These are phyloP conservation scores for Mycena alexandri DNA, from an alignment of 768 basidiomycete genomes.

Conservation along the genomic window DNA sequence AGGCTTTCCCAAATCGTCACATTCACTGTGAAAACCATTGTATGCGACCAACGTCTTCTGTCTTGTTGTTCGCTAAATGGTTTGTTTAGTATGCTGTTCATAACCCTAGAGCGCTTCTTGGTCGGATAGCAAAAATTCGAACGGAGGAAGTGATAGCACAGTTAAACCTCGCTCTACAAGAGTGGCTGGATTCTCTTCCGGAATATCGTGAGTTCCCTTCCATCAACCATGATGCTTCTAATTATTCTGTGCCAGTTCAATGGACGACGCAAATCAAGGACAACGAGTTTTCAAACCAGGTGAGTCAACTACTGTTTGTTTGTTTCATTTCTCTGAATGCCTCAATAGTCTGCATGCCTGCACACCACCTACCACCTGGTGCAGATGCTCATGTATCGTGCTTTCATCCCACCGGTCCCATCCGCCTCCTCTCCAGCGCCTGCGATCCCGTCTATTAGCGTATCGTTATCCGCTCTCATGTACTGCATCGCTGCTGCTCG, in stretches of 20 bases:
- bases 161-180: conserved; percentile 75
- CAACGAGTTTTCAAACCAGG: conserved; percentile 62
- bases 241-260: conserved; percentile 53
- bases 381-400: conserved; percentile 78
- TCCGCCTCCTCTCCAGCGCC: conserved; percentile 34
- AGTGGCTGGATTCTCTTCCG: conserved; percentile 80
- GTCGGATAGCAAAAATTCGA: conserved; percentile 65
- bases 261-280: conserved; percentile 70
- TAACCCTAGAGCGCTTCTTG: conserved; percentile 68
- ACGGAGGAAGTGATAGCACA: conserved; percentile 72
- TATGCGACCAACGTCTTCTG: conserved; percentile 49
- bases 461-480: conserved; percentile 62
- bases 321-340: not conserved
- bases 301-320: not conserved
- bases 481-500: conserved; percentile 73
- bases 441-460: conserved; percentile 41
- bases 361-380: conserved; percentile 70
- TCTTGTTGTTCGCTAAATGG: conserved; percentile 3
- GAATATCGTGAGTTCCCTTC: conserved; percentile 64
- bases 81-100: conserved; percentile 75
- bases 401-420: conserved; percentile 66
- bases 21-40: conserved; percentile 77
- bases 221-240: conserved; percentile 12
- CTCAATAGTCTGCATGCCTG: conserved; percentile 59
- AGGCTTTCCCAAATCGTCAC: conserved; percentile 78